Evolutionary conservation across 768 basidiomycete species (phyloP).

Genomic region (Kwoniella heveanensis): DNA sequence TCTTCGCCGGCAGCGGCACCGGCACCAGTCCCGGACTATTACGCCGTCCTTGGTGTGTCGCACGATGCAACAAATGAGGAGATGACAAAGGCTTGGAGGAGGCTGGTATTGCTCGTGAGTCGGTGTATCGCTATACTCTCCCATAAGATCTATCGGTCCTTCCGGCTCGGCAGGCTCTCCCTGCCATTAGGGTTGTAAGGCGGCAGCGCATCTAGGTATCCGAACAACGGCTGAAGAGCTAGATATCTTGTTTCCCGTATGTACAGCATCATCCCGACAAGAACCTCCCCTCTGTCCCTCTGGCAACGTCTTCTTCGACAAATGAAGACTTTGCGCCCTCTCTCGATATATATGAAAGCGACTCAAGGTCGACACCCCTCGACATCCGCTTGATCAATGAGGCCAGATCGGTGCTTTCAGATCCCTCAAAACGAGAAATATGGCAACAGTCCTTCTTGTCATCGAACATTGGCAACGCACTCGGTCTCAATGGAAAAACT

Average conservation of each 20-base stretch:
- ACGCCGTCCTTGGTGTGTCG: conserved; percentile 35
- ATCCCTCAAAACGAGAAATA: conserved; percentile 1
- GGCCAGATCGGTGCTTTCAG: conserved; percentile 25
- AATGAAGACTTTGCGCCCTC: too few species aligned
- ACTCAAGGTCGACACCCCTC: not conserved
- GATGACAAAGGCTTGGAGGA: conserved; percentile 38
- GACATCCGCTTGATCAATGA: conserved; percentile 39
- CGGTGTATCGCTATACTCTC: too few species aligned
- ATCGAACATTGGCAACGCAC: not conserved
- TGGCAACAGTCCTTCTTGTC: not conserved
- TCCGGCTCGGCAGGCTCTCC: too few species aligned
- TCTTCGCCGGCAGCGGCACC: not conserved
- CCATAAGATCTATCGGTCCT: too few species aligned
- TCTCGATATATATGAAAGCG: not conserved
- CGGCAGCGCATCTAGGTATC: too few species aligned
- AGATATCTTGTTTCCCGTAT: not conserved
- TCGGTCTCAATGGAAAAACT: not conserved
- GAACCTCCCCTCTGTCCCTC: not conserved
- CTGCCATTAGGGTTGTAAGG: too few species aligned
- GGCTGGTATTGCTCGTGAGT: conserved; percentile 33
- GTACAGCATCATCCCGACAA: conserved; percentile 35
- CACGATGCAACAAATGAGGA: conserved; percentile 33
- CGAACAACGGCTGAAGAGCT: too few species aligned
- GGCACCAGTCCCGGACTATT: conserved; percentile 27
- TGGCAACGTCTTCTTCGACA: too few species aligned